These are phyloP conservation scores for Suillus discolor DNA, from an alignment of 768 basidiomycete genomes.

Conservation along the genomic window DNA sequence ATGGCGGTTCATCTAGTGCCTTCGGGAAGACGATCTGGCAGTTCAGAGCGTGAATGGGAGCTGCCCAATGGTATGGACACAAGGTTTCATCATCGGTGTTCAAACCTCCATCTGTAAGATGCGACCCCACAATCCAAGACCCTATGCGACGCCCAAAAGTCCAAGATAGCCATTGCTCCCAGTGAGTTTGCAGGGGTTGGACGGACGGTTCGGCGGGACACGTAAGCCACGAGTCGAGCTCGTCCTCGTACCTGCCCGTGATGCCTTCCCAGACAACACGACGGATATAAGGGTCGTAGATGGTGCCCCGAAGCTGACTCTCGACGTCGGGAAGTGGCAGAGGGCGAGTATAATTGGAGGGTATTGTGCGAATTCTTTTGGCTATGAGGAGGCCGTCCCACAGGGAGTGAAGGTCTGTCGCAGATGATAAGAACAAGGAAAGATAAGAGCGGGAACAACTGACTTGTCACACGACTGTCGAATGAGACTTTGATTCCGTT, in stretches of 20 bases:
- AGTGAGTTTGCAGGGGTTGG: slow-evolving; percentile 20
- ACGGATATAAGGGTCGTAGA: slow-evolving; percentile 87
- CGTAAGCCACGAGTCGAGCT: slow-evolving; percentile 62
- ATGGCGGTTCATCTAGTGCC: slow-evolving; percentile 58
- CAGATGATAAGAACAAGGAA: background rate
- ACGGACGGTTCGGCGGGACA: slow-evolving; percentile 51
- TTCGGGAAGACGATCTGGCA: slow-evolving; percentile 83
- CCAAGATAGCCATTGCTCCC: slow-evolving; percentile 33
- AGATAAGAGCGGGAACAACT: slow-evolving; percentile 27
- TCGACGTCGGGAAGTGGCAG: slow-evolving; percentile 73
- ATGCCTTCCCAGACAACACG: slow-evolving; percentile 88
- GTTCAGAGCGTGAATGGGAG: slow-evolving; percentile 73
- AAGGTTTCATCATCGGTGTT: slow-evolving; percentile 56
- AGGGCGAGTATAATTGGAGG: slow-evolving; percentile 75
- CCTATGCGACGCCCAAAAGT: slow-evolving; percentile 8
- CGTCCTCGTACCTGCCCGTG: slow-evolving; percentile 63
- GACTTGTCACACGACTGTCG: slow-evolving; percentile 72
- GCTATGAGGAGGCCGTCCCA: slow-evolving; percentile 89
- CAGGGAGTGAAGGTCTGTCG: slow-evolving; percentile 75
- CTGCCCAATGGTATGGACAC: slow-evolving; percentile 82
- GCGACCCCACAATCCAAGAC: slow-evolving; percentile 17
- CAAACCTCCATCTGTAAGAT: slow-evolving; percentile 26
- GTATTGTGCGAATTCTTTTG: slow-evolving; percentile 73
- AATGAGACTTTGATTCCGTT: slow-evolving; percentile 79
- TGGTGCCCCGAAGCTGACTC: slow-evolving; percentile 66